Conservation (phyloP, 306 rosid genomes). For the Psophocarpus tetragonolobus region DNA sequence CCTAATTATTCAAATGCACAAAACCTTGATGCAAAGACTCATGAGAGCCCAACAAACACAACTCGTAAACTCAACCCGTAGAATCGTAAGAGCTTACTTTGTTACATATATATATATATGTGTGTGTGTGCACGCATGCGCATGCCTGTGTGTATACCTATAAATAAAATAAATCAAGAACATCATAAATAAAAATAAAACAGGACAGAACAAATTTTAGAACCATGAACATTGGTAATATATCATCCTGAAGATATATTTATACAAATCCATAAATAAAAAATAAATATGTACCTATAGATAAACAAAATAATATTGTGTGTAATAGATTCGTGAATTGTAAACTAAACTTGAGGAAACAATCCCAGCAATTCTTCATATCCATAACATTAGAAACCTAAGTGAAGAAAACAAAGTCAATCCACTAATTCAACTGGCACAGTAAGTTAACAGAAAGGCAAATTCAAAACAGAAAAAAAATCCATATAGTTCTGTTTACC, state of each 20-base stretch:
- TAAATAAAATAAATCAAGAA: no score
- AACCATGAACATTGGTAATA: conserved; percentile 97
- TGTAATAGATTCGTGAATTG: conserved; percentile 20
- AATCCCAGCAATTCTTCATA: conserved; percentile 18
- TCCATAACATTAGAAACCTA: conserved; percentile 15
- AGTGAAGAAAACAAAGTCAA: conserved; percentile 7
- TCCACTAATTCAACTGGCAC: conserved; percentile 13
- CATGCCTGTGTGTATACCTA: no score
- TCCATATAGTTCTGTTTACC: background rate
- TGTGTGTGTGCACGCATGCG: no score
- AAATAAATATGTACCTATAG: no score
- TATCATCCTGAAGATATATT: conserved; percentile 84
- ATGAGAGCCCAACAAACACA: no score
- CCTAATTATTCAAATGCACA: conserved; percentile 12
- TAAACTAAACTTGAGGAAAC: background rate
- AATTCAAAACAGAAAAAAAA: background rate
- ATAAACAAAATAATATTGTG: conserved; percentile 29
- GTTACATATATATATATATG: no score
- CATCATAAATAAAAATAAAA: no score
- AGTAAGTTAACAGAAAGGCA: background rate
- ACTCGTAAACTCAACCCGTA: no score
- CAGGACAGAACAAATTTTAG: no score
- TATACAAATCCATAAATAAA: no score
- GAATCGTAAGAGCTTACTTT: no score
- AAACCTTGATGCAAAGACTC: background rate